Percentiles rank a stretch among this genome's conserved stretches.
These are phyloP conservation scores for Chondrus crispus DNA, from an alignment of 23 red algal genomes.

Conservation along the genomic window DNA sequence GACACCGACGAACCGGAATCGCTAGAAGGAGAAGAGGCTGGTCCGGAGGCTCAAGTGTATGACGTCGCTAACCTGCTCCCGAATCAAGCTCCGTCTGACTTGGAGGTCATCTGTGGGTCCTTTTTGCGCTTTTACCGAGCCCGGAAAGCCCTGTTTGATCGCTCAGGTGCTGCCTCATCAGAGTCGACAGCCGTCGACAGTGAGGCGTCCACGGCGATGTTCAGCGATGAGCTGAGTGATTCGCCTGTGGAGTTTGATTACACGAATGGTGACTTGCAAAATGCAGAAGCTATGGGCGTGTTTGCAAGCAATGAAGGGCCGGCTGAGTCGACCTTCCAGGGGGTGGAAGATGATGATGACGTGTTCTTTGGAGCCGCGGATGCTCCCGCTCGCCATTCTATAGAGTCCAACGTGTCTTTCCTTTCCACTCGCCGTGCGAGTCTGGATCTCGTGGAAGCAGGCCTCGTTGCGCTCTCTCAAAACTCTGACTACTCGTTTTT, in stretches of 20 bases:
- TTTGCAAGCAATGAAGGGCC: background rate
- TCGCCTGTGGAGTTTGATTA: constrained; percentile 41
- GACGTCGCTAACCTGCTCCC: constrained; percentile 40
- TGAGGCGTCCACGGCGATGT: too few species aligned
- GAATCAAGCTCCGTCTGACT: background rate
- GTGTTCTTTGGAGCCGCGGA: background rate
- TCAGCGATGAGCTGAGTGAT: too few species aligned
- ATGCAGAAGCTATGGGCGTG: background rate
- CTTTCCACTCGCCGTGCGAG: constrained; percentile 5
- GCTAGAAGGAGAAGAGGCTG: background rate
- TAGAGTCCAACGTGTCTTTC: background rate
- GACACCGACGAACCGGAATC: background rate
- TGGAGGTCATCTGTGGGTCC: constrained; percentile 13
- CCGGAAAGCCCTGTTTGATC: background rate
- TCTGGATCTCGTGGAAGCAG: constrained; percentile 55
- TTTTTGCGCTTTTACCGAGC: constrained; percentile 39
- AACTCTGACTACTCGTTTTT: constrained; percentile 69
- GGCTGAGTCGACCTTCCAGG: background rate
- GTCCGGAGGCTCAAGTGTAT: background rate
- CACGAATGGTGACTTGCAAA: constrained; percentile 24
- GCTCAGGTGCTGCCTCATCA: background rate
- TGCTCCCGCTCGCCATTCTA: background rate
- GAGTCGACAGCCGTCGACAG: background rate
- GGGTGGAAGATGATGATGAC: constrained; percentile 20
- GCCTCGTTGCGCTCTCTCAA: constrained; percentile 15